Base-by-base conservation (phyloP, 2,329 filamentous ascomycete genomes). In the Metarhizium guizhouense region DNA sequence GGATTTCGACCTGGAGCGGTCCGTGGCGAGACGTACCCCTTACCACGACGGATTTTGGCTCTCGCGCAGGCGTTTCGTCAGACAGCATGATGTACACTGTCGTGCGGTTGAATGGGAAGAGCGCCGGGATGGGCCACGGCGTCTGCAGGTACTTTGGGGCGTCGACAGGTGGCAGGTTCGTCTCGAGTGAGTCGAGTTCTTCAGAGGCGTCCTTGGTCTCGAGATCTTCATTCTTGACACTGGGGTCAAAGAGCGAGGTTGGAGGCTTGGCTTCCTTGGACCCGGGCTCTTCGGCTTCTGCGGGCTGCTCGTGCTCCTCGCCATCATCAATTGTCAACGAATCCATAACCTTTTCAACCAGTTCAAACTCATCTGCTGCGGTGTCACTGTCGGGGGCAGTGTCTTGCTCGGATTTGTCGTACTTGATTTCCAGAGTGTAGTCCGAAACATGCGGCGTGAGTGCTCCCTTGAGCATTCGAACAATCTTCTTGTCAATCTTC, bases 91-190 rank as follows among this genome's bases (percentile, higher is more conserved):
- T 72, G 60, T 88, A 90, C 8, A 85, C 76, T 0, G 76, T 83
- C 0, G 81, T 85, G 47, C 86, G 78, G 58, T 74, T 84, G 72
- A 87, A 88, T 0, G 86, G 77, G 60, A 83, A 90, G 0, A 91
- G 75, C 0, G 83, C 68, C 0, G 86, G 84, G 11, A 90, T 84
- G 0, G 72, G 70, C 50, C 78, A 73, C 0, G 88, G 87, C 0
- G 84, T 77, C 68, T 89, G 87, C 1, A 90, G 70, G 42, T 84
- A 25, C 70, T 29, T 77, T 77, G 2, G 87, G 86, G 0, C 69
- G 0, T 71, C 56, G 0, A 88, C 62, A 3, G 25, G 25, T 1
- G 25, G 25, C 3, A 25, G 25, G 25, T 25, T 25, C 25, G 25
- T 25, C 25, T 25, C 25, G 25, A 25, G 25, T 25, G 25, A 4